These are phyloP conservation scores for Phyllosticta citribraziliensis DNA, from an alignment of 2,329 filamentous ascomycete genomes.

Conservation along the genomic window DNA sequence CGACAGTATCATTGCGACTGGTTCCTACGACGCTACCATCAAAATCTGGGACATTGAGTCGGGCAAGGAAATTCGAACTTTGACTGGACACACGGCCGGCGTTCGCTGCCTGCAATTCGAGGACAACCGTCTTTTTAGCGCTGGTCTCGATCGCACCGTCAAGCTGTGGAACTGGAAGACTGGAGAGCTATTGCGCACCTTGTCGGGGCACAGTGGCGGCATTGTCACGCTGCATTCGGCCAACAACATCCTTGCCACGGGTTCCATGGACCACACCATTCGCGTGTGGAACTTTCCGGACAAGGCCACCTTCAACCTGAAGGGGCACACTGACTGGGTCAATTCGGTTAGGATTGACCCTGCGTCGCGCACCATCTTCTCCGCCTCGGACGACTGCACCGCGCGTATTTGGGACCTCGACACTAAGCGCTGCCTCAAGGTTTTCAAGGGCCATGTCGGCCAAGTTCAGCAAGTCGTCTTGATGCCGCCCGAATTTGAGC, in stretches of 20 bases:
- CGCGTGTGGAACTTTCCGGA: slow-evolving; percentile 89
- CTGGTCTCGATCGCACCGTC: slow-evolving; percentile 76
- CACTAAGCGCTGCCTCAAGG: slow-evolving; percentile 63
- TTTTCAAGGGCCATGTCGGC: slow-evolving; percentile 82
- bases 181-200: slow-evolving; percentile 73
- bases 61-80: slow-evolving; percentile 73
- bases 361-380: slow-evolving; percentile 74
- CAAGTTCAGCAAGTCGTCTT: slow-evolving; percentile 88
- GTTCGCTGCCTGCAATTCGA: slow-evolving; percentile 90
- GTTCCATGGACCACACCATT: slow-evolving; percentile 80
- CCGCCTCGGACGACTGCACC: slow-evolving; percentile 86
- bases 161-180: slow-evolving; percentile 97
- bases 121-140: slow-evolving; percentile 81
- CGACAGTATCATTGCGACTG: slow-evolving; percentile 83
- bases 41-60: slow-evolving; percentile 95
- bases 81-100: slow-evolving; percentile 71
- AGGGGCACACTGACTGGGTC: slow-evolving; percentile 88
- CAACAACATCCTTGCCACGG: slow-evolving; percentile 72
- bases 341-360: slow-evolving; percentile 89
- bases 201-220: slow-evolving; percentile 68
- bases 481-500: slow-evolving; percentile 79
- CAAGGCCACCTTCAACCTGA: slow-evolving; percentile 67
- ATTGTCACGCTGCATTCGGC: slow-evolving; percentile 86
- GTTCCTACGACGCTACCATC: slow-evolving; percentile 88
- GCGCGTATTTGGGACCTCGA: slow-evolving; percentile 91